phyloP scores from a whole-genome alignment of 176 grass and related monocot genomes.

The Aechmea fasciata region DNA sequence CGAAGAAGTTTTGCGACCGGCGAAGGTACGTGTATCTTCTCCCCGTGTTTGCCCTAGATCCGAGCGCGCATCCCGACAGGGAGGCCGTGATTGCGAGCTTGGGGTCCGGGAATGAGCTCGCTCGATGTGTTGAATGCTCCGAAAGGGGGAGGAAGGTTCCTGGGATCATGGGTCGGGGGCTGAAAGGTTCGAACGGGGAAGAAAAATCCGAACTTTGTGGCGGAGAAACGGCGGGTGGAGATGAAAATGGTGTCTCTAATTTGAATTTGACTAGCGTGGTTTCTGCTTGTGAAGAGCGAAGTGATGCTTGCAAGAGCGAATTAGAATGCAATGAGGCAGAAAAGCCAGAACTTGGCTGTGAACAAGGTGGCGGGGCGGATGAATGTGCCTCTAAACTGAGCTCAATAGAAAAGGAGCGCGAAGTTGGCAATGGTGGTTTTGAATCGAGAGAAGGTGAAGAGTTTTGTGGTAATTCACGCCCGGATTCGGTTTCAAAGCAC shows the following conservation, averaged over 20 bases:
- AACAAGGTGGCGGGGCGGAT: slow-evolving; percentile 4
- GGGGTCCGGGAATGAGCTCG: slow-evolving; percentile 63
- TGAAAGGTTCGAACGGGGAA: slow-evolving; percentile 15
- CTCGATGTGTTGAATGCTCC: slow-evolving; percentile 73
- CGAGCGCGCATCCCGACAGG: slow-evolving; percentile 62
- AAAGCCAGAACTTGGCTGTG: neutral
- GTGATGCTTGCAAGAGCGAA: slow-evolving; percentile 9
- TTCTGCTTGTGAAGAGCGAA: neutral
- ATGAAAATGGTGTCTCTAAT: slow-evolving; percentile 6
- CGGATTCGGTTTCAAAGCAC: neutral
- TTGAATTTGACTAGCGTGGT: neutral
- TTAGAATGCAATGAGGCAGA: slow-evolving; percentile 12
- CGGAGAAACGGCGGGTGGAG: slow-evolving; percentile 13
- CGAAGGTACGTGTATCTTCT: slow-evolving; percentile 78
- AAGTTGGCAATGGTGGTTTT: neutral
- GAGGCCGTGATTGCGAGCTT: slow-evolving; percentile 73
- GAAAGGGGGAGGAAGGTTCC: slow-evolving; percentile 86
- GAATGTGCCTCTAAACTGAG: slow-evolving; percentile 3
- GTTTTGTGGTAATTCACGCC: slow-evolving; percentile 4
- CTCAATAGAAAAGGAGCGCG: neutral
- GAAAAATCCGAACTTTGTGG: slow-evolving; percentile 20
- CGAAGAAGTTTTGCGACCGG: slow-evolving; percentile 89
- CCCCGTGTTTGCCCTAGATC: slow-evolving; percentile 68
- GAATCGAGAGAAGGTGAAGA: neutral
- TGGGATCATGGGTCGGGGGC: slow-evolving; percentile 46